Percentiles rank a stretch among this genome's conserved stretches.
phyloP scores from a whole-genome alignment of 495 filamentous ascomycete genomes.

The Tuber aestivum region DNA sequence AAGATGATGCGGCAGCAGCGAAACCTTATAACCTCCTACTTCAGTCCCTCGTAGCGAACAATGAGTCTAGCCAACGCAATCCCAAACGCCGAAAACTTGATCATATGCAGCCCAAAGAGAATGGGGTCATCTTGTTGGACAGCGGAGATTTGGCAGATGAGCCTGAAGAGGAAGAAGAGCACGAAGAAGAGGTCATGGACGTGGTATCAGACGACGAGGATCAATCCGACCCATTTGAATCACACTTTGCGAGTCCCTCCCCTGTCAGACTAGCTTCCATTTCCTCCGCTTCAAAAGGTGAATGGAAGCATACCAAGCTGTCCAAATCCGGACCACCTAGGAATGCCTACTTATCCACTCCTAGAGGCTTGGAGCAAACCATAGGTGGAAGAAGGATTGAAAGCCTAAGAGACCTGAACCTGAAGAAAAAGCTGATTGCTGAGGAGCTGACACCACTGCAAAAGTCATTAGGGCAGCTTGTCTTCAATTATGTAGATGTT shows the following conservation, averaged over 20 bases:
- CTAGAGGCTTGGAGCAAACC: conserved; percentile 7
- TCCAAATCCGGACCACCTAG: conserved; percentile 46
- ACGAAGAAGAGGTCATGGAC: conserved; percentile 23
- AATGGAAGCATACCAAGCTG: conserved; percentile 55
- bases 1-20: conserved; percentile 24
- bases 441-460: conserved; percentile 34
- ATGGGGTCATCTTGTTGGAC: conserved; percentile 16
- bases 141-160: conserved; percentile 32
- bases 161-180: conserved; percentile 44
- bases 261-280: conserved; percentile 54
- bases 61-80: conserved; percentile 39
- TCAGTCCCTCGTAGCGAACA: conserved; percentile 39
- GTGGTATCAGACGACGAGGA: conserved; percentile 49
- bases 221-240: conserved; percentile 67
- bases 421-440: conserved; percentile 56
- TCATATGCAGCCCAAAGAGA: conserved; percentile 28
- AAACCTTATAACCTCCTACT: conserved; percentile 47
- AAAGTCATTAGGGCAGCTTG: conserved; percentile 49
- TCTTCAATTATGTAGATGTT: conserved; percentile 76
- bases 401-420: conserved; percentile 47
- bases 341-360: conserved; percentile 36
- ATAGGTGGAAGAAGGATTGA: conserved; percentile 27
- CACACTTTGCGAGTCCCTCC: conserved; percentile 64
- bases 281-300: conserved; percentile 49
- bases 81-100: conserved; percentile 43